Percentiles rank a stretch among this genome's conserved stretches.
These are phyloP conservation scores for Trichoderma polysporum DNA, from an alignment of 2,329 filamentous ascomycete species.

Conservation along the genomic window DNA sequence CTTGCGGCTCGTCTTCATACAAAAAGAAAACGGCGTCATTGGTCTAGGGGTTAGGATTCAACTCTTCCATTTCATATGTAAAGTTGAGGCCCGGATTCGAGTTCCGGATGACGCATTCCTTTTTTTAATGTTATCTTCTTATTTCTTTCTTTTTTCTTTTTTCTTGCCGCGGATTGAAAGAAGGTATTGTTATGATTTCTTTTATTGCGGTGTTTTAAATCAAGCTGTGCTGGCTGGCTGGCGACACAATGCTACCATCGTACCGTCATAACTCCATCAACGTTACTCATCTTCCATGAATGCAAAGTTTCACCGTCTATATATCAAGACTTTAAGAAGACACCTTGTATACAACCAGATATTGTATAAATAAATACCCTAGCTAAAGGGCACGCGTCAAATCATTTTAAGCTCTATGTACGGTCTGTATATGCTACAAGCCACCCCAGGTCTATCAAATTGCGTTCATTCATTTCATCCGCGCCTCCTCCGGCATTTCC, in stretches of 20 bases:
- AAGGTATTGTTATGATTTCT: neutral
- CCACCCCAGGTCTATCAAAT: neutral
- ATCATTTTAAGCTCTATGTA: neutral
- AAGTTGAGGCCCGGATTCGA: conserved; percentile 21
- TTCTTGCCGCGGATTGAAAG: too few relatives aligned
- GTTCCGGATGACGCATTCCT: conserved; percentile 16
- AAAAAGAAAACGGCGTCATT: conserved; percentile 7
- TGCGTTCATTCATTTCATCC: neutral
- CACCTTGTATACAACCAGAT: neutral
- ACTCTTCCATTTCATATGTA: conserved; percentile 14
- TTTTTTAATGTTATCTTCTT: neutral
- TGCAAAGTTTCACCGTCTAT: neutral
- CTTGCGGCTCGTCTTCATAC: accelerated
- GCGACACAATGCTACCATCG: neutral
- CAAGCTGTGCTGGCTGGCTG: neutral
- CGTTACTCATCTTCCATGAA: neutral
- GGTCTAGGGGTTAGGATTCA: conserved; percentile 21
- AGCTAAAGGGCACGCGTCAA: neutral
- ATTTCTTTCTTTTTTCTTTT: neutral
- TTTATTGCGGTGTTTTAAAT: neutral
- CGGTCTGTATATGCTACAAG: neutral
- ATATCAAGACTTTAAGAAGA: neutral
- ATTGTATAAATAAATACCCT: neutral
- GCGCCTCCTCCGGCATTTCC: conserved; percentile 26
- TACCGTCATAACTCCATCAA: neutral